Evolutionary conservation across 306 rosid species (phyloP), one percentile per base, ranked within the genome.

Genomic region (Acacia crassicarpa): DNA sequence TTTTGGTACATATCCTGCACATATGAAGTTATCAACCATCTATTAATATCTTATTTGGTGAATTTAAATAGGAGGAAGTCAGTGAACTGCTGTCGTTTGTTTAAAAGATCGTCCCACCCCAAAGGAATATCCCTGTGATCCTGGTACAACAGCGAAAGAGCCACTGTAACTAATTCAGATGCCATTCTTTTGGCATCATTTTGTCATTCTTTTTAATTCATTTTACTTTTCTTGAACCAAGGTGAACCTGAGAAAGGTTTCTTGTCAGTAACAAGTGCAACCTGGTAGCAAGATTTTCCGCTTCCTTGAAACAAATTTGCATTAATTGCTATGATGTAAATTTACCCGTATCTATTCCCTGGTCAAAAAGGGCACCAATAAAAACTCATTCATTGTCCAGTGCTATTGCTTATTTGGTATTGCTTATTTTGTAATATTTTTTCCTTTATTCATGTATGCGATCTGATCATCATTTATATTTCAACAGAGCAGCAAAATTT

Each of bases 21-120:
- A 74, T 74, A 72, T 51, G 73, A 45, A 27, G 51, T 46, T 65
- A 77, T 79, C 61, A 76, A 74, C 56, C 27, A 56, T 78, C 41
- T 41, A 67, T 70, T 41, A 41, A 25, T 78, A 72, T 78, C 25
- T 76, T 67, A 19, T 73, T 46, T 56, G 81, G 65, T 76, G 40
- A 70, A 74, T 80, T 76, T 74, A 72, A 75, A 77, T 78, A 90
- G 98, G 94, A 20, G 54, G 99, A 95, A 89, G 92, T 91, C 73
- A 82, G 38, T n/a, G n/a, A n/a, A n/a, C n/a, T n/a, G n/a, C n/a
- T n/a, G n/a, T n/a, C n/a, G n/a, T n/a, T n/a, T n/a, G n/a, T n/a
- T n/a, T n/a, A n/a, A n/a, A n/a, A n/a, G n/a, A n/a, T n/a, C n/a
- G n/a, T n/a, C n/a, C n/a, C n/a, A n/a, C n/a, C n/a, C n/a, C n/a